These are phyloP conservation scores for Neonectria ditissima DNA, from an alignment of 2,329 filamentous ascomycete genomes.

Conservation along the genomic window DNA sequence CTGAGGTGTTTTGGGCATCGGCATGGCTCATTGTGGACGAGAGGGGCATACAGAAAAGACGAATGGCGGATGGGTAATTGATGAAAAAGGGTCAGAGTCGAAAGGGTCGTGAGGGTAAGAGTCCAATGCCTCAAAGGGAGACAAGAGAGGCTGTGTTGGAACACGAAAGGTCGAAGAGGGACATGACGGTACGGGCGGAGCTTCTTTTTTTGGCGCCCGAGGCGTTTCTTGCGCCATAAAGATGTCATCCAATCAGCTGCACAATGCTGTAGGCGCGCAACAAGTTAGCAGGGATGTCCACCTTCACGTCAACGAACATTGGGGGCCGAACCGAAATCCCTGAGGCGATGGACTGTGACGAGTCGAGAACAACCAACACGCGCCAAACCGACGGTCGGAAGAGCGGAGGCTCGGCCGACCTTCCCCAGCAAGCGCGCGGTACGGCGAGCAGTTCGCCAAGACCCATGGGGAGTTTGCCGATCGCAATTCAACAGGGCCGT, in stretches of 20 bases:
- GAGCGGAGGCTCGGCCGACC: not conserved
- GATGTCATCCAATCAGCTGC: slow-evolving; percentile 10
- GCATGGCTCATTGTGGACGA: not conserved
- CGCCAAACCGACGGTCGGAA: not conserved
- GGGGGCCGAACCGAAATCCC: not conserved
- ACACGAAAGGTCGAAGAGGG: not conserved
- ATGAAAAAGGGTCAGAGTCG: not conserved
- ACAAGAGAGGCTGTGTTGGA: not conserved
- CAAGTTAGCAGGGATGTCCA: not conserved
- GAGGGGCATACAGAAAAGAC: not conserved
- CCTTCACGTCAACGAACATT: not conserved
- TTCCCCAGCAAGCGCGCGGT: not conserved
- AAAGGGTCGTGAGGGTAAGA: not conserved
- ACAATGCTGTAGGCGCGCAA: not conserved
- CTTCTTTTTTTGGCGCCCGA: not conserved
- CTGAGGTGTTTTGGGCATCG: too few species aligned
- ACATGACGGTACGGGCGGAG: not conserved
- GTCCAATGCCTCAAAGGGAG: not conserved
- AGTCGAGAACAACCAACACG: not conserved
- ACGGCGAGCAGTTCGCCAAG: not conserved
- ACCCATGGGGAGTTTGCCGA: not conserved
- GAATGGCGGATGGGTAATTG: not conserved
- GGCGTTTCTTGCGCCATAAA: not conserved
- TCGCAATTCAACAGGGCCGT: too few species aligned
- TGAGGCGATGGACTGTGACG: not conserved